Base-by-base conservation (phyloP, 2,329 filamentous ascomycete genomes). In the Penicillium sp. region DNA sequence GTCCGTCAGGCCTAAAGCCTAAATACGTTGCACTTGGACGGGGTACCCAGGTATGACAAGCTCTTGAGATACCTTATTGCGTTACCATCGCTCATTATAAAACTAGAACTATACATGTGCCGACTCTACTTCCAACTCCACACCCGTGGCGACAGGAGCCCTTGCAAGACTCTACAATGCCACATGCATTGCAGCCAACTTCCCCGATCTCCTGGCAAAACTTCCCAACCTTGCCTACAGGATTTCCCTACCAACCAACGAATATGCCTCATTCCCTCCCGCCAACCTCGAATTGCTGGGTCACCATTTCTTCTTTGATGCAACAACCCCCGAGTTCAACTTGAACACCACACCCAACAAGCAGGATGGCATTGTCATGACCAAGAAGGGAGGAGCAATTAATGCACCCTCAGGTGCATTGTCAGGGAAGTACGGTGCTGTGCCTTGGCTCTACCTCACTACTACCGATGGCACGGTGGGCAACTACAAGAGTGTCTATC, bases 71-170 rank as follows among this genome's bases (percentile, higher is more conserved):
- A 31, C 8, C 15, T 19, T 11, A 11, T 29, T 19, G 8, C 40
- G 62, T 67, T 40, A 58, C 53, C 52, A 53, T 29, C n/a, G 21
- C 54, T 57, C 16, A 57, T 38, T 4, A 45, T 27, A 10, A 6
- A 16, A 36, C 41, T 87, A 97, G 78, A 97, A 97, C 82, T 97
- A 97, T 80, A 95, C 91, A 50, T 97, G 93, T 80, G 79, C 84
- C 57, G 77, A 82, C 53, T 76, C 76, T 60, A 83, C 88, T 65
- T 71, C 83, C 2, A 83, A 82, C 4, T 82, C 85, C 0, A 77
- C 76, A 0, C 92, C 93, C 15, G 80, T 79, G 10, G 81, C 87
- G 19, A 75, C 80, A 49, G 93, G 93, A 61, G 93, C 93, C 53
- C 71, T 91, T 0, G 93, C 93, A 53, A 87, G 85, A 1, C 89